Evolutionary conservation across 768 basidiomycete genomes (phyloP).

Genomic region (Lentinula raphanica): DNA sequence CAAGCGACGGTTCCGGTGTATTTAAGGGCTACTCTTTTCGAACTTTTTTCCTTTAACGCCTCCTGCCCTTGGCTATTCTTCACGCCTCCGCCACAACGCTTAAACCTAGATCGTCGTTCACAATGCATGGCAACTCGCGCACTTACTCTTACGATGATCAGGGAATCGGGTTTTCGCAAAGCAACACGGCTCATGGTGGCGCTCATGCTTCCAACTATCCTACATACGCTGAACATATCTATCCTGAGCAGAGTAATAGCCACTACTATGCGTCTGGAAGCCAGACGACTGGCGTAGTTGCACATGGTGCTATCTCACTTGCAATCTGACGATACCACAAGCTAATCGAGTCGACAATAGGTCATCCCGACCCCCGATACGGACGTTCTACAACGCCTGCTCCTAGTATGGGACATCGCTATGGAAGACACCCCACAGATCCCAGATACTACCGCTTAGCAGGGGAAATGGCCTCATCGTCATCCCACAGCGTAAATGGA

Average conservation of each 20-base stretch:
- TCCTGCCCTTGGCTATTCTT: conserved; percentile 13
- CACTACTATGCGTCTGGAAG: conserved; percentile 1
- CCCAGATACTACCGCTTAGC: conserved; percentile 19
- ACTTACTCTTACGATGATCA: conserved; percentile 38
- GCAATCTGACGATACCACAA: not conserved
- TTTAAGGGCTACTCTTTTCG: conserved; percentile 34
- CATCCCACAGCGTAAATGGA: conserved; percentile 9
- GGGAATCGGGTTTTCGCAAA: conserved; percentile 16
- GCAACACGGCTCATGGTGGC: not conserved
- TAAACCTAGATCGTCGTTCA: conserved; percentile 12
- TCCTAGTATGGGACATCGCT: conserved; percentile 8
- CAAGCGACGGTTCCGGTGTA: conserved; percentile 38
- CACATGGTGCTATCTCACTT: conserved; percentile 3
- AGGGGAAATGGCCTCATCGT: conserved; percentile 17
- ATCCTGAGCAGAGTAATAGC: not conserved
- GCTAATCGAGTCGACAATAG: conserved; percentile 1
- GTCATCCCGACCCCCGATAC: conserved; percentile 3
- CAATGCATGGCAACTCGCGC: conserved; percentile 36
- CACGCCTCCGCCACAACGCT: conserved; percentile 20
- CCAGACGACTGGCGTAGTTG: not conserved
- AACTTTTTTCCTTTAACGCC: conserved; percentile 13
- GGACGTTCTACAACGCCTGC: conserved; percentile 5
- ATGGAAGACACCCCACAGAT: conserved; percentile 12
- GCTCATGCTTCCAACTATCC: not conserved
- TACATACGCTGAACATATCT: conserved; percentile 1